Conservation (phyloP, 2,329 filamentous ascomycete species). For the Phyllosticta capitalensis region DNA sequence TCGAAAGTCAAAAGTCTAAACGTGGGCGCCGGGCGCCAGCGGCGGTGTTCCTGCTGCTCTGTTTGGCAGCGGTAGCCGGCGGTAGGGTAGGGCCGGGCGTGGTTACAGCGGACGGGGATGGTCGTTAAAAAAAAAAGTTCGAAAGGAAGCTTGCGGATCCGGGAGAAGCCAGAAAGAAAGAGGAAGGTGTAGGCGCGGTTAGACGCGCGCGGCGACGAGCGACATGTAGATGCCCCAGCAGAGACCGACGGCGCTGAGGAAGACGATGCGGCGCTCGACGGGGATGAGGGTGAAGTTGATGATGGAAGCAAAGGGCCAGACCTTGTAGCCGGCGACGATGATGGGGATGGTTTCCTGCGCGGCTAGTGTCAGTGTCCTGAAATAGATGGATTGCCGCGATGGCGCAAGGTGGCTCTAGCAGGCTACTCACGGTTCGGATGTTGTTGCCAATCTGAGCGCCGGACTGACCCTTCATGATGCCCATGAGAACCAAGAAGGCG, state of each 20-base stretch:
- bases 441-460: constrained; percentile 22
- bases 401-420: neutral
- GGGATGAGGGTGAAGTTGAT: constrained; percentile 63
- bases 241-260: constrained; percentile 63
- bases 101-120: neutral
- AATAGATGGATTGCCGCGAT: neutral
- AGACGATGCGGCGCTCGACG: constrained; percentile 58
- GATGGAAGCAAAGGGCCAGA: constrained; percentile 64
- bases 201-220: constrained; percentile 38
- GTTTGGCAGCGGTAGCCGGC: neutral
- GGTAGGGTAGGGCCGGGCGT: neutral
- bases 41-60: neutral
- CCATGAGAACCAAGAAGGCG: constrained; percentile 53
- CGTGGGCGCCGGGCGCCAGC: neutral
- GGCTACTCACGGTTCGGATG: constrained; percentile 28
- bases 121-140: neutral
- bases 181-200: neutral
- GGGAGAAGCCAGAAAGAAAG: no score
- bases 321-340: constrained; percentile 54
- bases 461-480: constrained; percentile 36
- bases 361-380: constrained; percentile 22
- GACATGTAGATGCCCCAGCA: constrained; percentile 69
- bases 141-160: neutral
- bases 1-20: no score
- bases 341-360: constrained; percentile 24